Conservation (phyloP, 768 basidiomycete genomes). For the Chalciporus piperatus region DNA sequence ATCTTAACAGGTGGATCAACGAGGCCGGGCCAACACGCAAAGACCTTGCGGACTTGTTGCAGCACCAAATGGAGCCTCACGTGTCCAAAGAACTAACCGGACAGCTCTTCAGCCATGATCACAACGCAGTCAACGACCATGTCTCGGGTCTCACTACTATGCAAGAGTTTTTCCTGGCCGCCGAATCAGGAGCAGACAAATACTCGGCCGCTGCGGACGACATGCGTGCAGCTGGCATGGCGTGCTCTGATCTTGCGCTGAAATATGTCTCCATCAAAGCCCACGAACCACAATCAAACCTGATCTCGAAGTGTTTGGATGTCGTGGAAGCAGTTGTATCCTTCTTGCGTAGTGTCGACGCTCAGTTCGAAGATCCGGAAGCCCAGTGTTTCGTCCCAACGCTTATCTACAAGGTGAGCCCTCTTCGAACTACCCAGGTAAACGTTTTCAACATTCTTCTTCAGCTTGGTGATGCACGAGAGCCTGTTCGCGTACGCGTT, state of each 20-base stretch:
- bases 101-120: constrained; percentile 91
- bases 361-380: constrained; percentile 83
- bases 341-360: constrained; percentile 68
- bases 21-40: constrained; percentile 81
- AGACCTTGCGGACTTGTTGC: constrained; percentile 82
- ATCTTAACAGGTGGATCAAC: constrained; percentile 79
- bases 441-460: neutral
- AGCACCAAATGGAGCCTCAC: constrained; percentile 89
- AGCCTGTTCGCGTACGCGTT: constrained; percentile 75
- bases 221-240: constrained; percentile 64
- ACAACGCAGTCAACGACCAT: constrained; percentile 91
- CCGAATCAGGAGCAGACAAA: constrained; percentile 54
- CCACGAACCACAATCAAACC: constrained; percentile 88
- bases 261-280: constrained; percentile 92
- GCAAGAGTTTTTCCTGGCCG: constrained; percentile 68
- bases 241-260: constrained; percentile 87
- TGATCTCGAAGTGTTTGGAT: constrained; percentile 85
- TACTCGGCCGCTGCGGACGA: constrained; percentile 44
- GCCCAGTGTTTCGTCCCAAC: constrained; percentile 87
- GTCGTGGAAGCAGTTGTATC: constrained; percentile 75
- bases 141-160: constrained; percentile 72
- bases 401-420: constrained; percentile 79
- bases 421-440: neutral
- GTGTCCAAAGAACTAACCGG: constrained; percentile 71
- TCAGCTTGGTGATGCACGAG: constrained; percentile 90